Base-by-base conservation (phyloP, 306 rosid species). In the Trifolium subterraneum region DNA sequence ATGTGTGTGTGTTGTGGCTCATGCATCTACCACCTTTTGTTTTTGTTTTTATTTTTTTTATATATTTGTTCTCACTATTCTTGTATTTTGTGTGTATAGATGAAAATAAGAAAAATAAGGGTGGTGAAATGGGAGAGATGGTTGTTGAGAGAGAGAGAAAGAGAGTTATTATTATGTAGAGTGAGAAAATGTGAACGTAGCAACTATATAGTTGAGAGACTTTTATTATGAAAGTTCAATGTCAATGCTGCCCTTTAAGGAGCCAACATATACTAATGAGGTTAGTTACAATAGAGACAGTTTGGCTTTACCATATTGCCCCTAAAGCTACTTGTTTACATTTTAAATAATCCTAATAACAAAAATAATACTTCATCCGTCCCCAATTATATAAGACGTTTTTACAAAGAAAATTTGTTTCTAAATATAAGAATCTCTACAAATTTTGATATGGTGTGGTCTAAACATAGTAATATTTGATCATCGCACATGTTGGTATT, bases 21-120 rank as follows among this genome's bases (percentile, higher is more conserved):
- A 90, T 91, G 97, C 97, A 91, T 89, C 90, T 91, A 87, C 92
- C 89, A 87, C 92, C 90, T 91, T 88, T 89, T 86, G 92, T 86
- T 86, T 84, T 65, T 80, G 33, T 72, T 64, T 80, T 55, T 82
- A 14, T 4, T n/a, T 55, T 22, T 52, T 50, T 0, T 12, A 15
- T 44, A 10, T 52, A 18, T 19, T 54, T 5, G 10, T 51, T 64
- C 16, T 41, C 22, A 12, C 67, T 42, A 16, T 68, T 68, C 44
- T 59, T 64, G 76, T 77, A 68, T 84, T 44, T 7, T 74, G 70
- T 38, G 18, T 74, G 69, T 73, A 42, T 38, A 29, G 68, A 67
- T 10, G 63, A 50, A 33, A 13, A 18, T 59, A 56, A 59, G 44
- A 76, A 77, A 41, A 41, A 9, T 68, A 70, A 70, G 80, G 72